Evolutionary conservation across 129 eudicot genomes (phyloP).

Genomic region (Flaveria brownii): DNA sequence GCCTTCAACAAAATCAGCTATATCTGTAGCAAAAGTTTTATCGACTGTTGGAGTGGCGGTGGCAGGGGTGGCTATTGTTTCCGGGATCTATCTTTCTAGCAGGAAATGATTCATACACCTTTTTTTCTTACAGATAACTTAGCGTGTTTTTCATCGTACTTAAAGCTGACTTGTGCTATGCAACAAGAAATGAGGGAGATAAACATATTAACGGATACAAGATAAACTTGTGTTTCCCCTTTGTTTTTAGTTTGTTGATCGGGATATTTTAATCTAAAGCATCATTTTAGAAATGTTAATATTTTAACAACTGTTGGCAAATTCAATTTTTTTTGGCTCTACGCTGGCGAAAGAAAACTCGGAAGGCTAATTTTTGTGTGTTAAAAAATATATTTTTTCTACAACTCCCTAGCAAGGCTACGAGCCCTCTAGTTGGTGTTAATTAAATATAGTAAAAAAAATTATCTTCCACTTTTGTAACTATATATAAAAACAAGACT

Average conservation of each 20-base stretch:
- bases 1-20: conserved; percentile 46
- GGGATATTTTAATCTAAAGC: neutral
- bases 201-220: conserved; percentile 19
- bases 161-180: conserved; percentile 7
- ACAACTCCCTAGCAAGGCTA: too few species aligned
- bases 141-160: neutral
- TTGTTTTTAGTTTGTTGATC: conserved; percentile 15
- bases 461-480: too few species aligned
- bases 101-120: conserved; percentile 45
- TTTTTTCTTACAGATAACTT: neutral
- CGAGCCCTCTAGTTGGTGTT: too few species aligned
- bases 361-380: too few species aligned
- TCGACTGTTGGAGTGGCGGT: conserved; percentile 65
- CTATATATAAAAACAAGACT: too few species aligned
- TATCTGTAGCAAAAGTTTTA: conserved; percentile 54
- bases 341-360: too few species aligned
- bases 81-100: conserved; percentile 74
- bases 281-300: too few species aligned
- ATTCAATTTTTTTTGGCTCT: neutral
- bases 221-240: conserved; percentile 6
- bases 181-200: conserved; percentile 1
- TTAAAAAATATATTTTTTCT: too few species aligned
- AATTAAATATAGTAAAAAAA: too few species aligned
- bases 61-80: conserved; percentile 75
- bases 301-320: neutral